Evolutionary conservation across 2,329 filamentous ascomycete genomes (phyloP).

Genomic region (Zarea fungicola): DNA sequence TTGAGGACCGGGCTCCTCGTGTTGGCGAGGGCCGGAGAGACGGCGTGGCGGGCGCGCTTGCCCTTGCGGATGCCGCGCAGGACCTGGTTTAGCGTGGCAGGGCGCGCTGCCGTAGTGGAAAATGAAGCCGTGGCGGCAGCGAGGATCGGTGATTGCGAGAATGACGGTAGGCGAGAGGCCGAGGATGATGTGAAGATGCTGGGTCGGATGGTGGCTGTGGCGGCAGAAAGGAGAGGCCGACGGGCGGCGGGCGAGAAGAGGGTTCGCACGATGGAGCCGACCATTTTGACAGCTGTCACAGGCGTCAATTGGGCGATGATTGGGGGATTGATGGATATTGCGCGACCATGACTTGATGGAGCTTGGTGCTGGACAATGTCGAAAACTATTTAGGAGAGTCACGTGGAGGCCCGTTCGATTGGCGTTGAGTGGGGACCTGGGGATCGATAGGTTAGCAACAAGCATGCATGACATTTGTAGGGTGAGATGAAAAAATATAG

Average conservation of each 20-base stretch:
- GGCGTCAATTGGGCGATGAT: no score
- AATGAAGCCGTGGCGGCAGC: slow-evolving; percentile 38
- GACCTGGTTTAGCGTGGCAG: slow-evolving; percentile 69
- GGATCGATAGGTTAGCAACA: not conserved
- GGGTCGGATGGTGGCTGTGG: slow-evolving; percentile 21
- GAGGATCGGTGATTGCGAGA: slow-evolving; percentile 24
- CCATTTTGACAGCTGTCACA: slow-evolving; percentile 26
- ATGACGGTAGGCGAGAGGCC: slow-evolving; percentile 15
- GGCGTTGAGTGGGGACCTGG: slow-evolving; percentile 3
- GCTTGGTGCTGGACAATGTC: not conserved
- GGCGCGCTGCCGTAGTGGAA: slow-evolving; percentile 50
- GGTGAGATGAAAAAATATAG: no score
- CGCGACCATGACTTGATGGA: no score
- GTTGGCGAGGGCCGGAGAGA: slow-evolving; percentile 75
- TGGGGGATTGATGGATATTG: not conserved
- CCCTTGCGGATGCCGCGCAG: slow-evolving; percentile 70
- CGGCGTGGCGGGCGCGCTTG: slow-evolving; percentile 77
- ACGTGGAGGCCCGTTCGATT: slow-evolving; percentile 5
- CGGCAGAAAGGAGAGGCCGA: slow-evolving; percentile 21
- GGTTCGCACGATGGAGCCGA: slow-evolving; percentile 29
- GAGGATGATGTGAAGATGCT: slow-evolving; percentile 16
- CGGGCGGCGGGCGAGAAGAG: slow-evolving; percentile 29
- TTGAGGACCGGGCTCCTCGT: slow-evolving; percentile 75
- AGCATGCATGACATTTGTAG: no score
- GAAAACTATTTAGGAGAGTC: slow-evolving; percentile 7